Evolutionary conservation across 73 alveolate genomes (phyloP).

Genomic region (Urostyla sp.): DNA sequence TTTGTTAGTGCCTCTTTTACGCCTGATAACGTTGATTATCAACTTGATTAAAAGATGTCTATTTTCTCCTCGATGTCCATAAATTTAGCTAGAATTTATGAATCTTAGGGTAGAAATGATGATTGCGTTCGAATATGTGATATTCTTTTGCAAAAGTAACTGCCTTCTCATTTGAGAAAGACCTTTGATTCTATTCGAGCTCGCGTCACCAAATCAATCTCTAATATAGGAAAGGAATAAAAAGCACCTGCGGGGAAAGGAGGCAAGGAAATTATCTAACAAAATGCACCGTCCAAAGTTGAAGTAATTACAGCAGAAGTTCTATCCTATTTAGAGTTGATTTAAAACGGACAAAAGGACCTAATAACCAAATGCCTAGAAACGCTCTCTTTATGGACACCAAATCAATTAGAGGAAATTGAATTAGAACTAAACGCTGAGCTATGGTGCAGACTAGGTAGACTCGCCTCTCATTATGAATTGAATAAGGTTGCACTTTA

Average conservation of each 20-base stretch:
- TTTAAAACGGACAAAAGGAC: conserved; percentile 82
- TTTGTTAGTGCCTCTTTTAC: conserved; percentile 82
- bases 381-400: conserved; percentile 85
- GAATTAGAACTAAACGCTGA: conserved; percentile 97
- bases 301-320: conserved; percentile 73
- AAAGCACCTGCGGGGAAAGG: conserved; percentile 77
- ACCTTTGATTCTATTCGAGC: conserved; percentile 93
- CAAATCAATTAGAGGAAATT: conserved; percentile 94
- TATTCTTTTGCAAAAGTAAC: conserved; percentile 83
- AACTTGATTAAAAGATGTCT: conserved; percentile 87
- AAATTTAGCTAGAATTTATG: conserved; percentile 87
- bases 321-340: conserved; percentile 52
- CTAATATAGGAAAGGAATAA: conserved; percentile 52
- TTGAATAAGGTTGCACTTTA: conserved; percentile 90
- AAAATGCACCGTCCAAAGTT: conserved; percentile 68
- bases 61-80: conserved; percentile 89
- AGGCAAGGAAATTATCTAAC: conserved; percentile 72
- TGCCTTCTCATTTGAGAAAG: conserved; percentile 92
- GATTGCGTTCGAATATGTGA: conserved; percentile 96
- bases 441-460: conserved; percentile 97
- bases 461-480: conserved; percentile 78
- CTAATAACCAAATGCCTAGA: conserved; percentile 90
- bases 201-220: conserved; percentile 80
- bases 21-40: conserved; percentile 88
- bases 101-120: conserved; percentile 83